Conservation (phyloP, 345 rosid species). For the Acer negundo region DNA sequence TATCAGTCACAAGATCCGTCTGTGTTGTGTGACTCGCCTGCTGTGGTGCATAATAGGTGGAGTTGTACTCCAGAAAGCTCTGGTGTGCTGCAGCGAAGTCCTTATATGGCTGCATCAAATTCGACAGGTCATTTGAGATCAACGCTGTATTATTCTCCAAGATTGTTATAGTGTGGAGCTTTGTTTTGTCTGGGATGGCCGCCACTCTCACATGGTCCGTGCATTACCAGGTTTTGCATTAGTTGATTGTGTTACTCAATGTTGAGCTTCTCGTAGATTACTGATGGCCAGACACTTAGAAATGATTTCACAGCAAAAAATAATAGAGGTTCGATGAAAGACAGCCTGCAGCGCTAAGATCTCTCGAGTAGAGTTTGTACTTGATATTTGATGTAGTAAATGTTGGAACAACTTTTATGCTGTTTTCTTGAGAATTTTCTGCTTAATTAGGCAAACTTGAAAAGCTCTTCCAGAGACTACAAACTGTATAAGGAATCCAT, state of each 20-base stretch:
- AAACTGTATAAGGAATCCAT: slow-evolving; percentile 36
- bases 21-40: slow-evolving; percentile 24
- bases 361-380: slow-evolving; percentile 27
- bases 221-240: slow-evolving; percentile 6
- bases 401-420: slow-evolving; percentile 23
- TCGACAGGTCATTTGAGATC: slow-evolving; percentile 39
- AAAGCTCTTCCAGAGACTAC: slow-evolving; percentile 25
- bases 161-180: slow-evolving; percentile 37
- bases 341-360: slow-evolving; percentile 22
- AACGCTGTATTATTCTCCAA: slow-evolving; percentile 40
- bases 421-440: slow-evolving; percentile 31
- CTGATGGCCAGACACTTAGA: slow-evolving; percentile 13
- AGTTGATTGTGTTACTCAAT: slow-evolving; percentile 10
- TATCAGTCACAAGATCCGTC: slow-evolving; percentile 40
- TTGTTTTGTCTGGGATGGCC: slow-evolving; percentile 11
- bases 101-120: slow-evolving; percentile 35
- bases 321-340: slow-evolving; percentile 21
- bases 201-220: slow-evolving; percentile 13
- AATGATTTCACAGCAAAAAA: slow-evolving; percentile 24
- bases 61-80: slow-evolving; percentile 41
- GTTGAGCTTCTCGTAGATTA: slow-evolving; percentile 16
- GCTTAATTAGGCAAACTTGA: slow-evolving; percentile 21
- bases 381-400: slow-evolving; percentile 21
- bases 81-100: slow-evolving; percentile 34
- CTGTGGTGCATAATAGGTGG: slow-evolving; percentile 30